Evolutionary conservation across 2,329 filamentous ascomycete species (phyloP).

Genomic region (Penicillium hesseltinei): DNA sequence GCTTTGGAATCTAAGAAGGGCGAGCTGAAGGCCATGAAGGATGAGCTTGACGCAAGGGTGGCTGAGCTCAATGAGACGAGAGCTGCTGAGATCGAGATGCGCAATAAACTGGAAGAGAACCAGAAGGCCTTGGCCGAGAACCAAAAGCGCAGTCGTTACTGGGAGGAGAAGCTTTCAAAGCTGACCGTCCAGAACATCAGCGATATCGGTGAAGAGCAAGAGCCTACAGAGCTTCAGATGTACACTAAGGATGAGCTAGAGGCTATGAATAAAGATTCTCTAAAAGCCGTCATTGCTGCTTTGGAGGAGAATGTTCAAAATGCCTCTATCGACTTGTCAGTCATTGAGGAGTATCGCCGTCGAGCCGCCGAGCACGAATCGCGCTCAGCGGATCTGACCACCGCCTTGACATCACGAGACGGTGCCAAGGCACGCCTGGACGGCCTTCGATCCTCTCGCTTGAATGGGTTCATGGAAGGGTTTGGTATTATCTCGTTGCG

Average conservation of each 20-base stretch:
- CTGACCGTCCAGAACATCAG: slow-evolving; percentile 77
- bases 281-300: slow-evolving; percentile 64
- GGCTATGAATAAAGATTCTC: slow-evolving; percentile 61
- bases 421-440: slow-evolving; percentile 88
- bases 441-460: slow-evolving; percentile 80
- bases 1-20: slow-evolving; percentile 74
- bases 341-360: slow-evolving; percentile 83
- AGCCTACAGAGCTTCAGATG: slow-evolving; percentile 59
- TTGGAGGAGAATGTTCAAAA: slow-evolving; percentile 78
- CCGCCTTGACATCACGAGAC: slow-evolving; percentile 75
- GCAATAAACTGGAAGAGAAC: slow-evolving; percentile 94
- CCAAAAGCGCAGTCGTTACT: slow-evolving; percentile 77
- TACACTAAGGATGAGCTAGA: slow-evolving; percentile 71
- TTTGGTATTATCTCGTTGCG: slow-evolving; percentile 91
- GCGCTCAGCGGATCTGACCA: slow-evolving; percentile 78
- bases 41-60: slow-evolving; percentile 81
- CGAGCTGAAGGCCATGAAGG: slow-evolving; percentile 75
- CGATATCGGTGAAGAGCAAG: slow-evolving; percentile 61
- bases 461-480: slow-evolving; percentile 98
- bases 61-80: slow-evolving; percentile 84
- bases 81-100: slow-evolving; percentile 93
- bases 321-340: slow-evolving; percentile 81
- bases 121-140: slow-evolving; percentile 86
- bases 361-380: slow-evolving; percentile 78
- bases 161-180: slow-evolving; percentile 86